A percentile compares a stretch with the other conserved stretches of the same genome.
These are phyloP conservation scores for Globisporangium recalcitrans DNA, from an alignment of 352 stramenopile genomes.

Conservation along the genomic window DNA sequence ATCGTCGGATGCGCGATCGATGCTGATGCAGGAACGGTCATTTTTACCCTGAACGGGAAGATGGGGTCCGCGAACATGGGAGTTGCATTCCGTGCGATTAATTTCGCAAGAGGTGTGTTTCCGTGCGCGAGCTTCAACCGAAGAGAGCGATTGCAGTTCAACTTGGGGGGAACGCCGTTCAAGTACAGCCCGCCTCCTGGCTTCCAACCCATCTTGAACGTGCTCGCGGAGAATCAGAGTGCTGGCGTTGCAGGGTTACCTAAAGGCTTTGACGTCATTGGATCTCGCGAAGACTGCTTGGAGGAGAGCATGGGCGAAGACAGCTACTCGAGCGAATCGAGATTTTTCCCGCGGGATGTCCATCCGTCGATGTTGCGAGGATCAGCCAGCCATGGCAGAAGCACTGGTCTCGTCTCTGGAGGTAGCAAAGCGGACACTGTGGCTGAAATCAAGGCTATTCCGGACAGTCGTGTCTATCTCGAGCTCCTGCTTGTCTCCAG, in stretches of 20 bases:
- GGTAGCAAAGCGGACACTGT: conserved; percentile 62
- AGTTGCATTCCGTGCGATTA: conserved; percentile 71
- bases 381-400: conserved; percentile 41
- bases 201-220: conserved; percentile 78
- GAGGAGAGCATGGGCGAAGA: conserved; percentile 84
- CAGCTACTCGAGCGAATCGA: conserved; percentile 67
- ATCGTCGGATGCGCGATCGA: conserved; percentile 89
- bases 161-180: conserved; percentile 78
- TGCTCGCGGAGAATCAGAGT: conserved; percentile 35
- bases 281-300: conserved; percentile 73
- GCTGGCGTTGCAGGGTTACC: conserved; percentile 39
- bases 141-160: conserved; percentile 81
- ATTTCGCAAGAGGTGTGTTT: conserved; percentile 81
- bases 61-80: conserved; percentile 85
- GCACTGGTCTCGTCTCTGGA: conserved; percentile 32
- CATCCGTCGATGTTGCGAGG: conserved; percentile 68
- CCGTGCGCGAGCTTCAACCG: conserved; percentile 87
- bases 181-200: conserved; percentile 67
- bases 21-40: conserved; percentile 80
- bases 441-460: conserved; percentile 72
- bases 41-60: conserved; percentile 91
- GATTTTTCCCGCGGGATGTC: conserved; percentile 76
- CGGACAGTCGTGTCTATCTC: conserved; percentile 70
- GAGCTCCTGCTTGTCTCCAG: conserved; percentile 73
- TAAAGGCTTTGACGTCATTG: conserved; percentile 72